Evolutionary conservation across 257 asterid genomes (phyloP).

Genomic region (Solanum ossicruentum): DNA sequence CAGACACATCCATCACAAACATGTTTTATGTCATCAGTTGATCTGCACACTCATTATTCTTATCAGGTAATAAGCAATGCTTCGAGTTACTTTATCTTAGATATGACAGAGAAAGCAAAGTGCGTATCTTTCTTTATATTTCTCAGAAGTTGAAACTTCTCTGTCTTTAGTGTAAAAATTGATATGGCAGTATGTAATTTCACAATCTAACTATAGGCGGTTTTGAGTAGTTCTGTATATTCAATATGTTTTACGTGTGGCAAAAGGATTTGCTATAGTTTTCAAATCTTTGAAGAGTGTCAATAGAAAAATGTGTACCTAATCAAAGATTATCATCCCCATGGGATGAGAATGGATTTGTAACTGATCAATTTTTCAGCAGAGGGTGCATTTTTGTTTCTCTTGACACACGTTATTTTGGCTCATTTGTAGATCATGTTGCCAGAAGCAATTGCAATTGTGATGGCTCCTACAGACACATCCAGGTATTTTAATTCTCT

Average conservation of each 20-base stretch:
- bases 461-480: slow-evolving; percentile 92
- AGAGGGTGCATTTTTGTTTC: not conserved
- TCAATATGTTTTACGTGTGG: not conserved
- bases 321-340: not conserved
- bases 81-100: not conserved
- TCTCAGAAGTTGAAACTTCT: not conserved
- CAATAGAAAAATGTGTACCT: not conserved
- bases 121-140: not conserved
- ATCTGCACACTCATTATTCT: slow-evolving; percentile 97
- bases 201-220: not conserved
- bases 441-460: slow-evolving; percentile 93
- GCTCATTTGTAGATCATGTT: slow-evolving; percentile 62
- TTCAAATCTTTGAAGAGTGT: not conserved
- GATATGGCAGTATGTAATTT: not conserved
- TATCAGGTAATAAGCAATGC: slow-evolving; percentile 59
- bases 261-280: not conserved
- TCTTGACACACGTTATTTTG: not conserved
- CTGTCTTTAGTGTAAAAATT: not conserved
- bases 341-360: not conserved
- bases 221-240: not conserved
- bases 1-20: slow-evolving; percentile 99
- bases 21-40: slow-evolving; percentile 96
- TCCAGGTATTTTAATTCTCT: slow-evolving; percentile 10
- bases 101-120: not conserved
- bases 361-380: not conserved